Conservation (phyloP, 1,284 basidiomycete genomes). For the Sporisorium scitamineum region DNA sequence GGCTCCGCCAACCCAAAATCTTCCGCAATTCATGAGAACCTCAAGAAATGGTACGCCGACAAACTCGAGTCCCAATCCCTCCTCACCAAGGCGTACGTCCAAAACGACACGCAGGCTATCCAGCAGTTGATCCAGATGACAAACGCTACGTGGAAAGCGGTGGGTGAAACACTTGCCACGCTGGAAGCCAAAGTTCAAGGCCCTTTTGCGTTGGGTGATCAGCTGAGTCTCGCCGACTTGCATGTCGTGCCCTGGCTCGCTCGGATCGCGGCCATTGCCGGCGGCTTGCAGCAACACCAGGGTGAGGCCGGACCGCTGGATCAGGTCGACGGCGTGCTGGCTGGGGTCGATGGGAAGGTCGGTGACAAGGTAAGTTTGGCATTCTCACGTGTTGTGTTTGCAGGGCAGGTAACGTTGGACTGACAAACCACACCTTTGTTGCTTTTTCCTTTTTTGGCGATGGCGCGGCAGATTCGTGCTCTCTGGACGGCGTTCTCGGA, state of each 20-base stretch:
- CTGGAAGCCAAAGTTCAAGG: slow-evolving; percentile 77
- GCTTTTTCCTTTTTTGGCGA: background rate
- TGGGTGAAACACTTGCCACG: slow-evolving; percentile 72
- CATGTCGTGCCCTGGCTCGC: slow-evolving; percentile 83
- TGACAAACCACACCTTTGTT: no score
- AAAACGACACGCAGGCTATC: slow-evolving; percentile 15
- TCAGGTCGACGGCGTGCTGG: slow-evolving; percentile 11
- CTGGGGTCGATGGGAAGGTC: slow-evolving; percentile 2
- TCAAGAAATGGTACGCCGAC: slow-evolving; percentile 70
- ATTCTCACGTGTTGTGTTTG: no score
- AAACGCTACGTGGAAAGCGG: slow-evolving; percentile 71
- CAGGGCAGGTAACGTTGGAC: no score
- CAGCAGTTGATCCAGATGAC: slow-evolving; percentile 69
- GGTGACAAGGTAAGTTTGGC: slow-evolving; percentile 29
- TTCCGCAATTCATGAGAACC: slow-evolving; percentile 32
- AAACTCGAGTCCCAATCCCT: slow-evolving; percentile 69
- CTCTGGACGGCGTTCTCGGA: slow-evolving; percentile 38
- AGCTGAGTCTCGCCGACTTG: slow-evolving; percentile 82
- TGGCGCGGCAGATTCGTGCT: background rate
- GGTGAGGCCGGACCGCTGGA: slow-evolving; percentile 1
- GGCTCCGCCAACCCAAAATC: slow-evolving; percentile 66
- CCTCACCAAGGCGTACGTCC: slow-evolving; percentile 69
- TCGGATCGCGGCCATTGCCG: slow-evolving; percentile 63
- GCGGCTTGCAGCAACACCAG: slow-evolving; percentile 4
- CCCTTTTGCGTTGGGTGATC: slow-evolving; percentile 79